Evolutionary conservation across 768 basidiomycete genomes (phyloP).

Genomic region (Hydnum rufescens): DNA sequence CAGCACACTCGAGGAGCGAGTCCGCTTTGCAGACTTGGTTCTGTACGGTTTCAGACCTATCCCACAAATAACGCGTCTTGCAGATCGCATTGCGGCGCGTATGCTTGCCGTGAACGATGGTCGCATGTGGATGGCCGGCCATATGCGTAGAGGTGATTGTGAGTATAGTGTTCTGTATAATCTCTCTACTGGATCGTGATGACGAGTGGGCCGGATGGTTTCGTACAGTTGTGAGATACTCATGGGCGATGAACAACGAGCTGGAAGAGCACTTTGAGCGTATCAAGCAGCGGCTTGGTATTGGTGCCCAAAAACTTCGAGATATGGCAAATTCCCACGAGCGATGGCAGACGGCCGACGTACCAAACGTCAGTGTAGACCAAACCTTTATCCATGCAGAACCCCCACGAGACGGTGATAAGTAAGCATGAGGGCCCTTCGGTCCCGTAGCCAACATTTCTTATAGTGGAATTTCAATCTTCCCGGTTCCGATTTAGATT

Average conservation of each 20-base stretch:
- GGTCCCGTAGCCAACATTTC: neutral
- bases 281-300: conserved; percentile 15
- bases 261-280: conserved; percentile 22
- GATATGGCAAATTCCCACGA: neutral
- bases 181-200: neutral
- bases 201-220: neutral
- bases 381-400: neutral
- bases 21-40: conserved; percentile 18
- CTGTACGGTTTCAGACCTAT: conserved; percentile 17
- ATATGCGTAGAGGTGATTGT: conserved; percentile 12
- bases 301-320: conserved; percentile 14
- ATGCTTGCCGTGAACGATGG: conserved; percentile 15
- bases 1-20: conserved; percentile 17
- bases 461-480: neutral
- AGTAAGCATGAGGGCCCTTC: too few species aligned
- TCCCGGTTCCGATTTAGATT: neutral
- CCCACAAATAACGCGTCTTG: conserved; percentile 17
- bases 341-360: neutral
- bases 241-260: conserved; percentile 20
- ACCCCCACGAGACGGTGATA: conserved; percentile 9
- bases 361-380: conserved; percentile 7
- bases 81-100: conserved; percentile 16
- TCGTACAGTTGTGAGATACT: conserved; percentile 14
- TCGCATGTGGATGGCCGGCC: conserved; percentile 12
- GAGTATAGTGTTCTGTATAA: neutral